Conservation (phyloP, 2,329 filamentous ascomycete species). For the Scedosporium apiospermum region DNA sequence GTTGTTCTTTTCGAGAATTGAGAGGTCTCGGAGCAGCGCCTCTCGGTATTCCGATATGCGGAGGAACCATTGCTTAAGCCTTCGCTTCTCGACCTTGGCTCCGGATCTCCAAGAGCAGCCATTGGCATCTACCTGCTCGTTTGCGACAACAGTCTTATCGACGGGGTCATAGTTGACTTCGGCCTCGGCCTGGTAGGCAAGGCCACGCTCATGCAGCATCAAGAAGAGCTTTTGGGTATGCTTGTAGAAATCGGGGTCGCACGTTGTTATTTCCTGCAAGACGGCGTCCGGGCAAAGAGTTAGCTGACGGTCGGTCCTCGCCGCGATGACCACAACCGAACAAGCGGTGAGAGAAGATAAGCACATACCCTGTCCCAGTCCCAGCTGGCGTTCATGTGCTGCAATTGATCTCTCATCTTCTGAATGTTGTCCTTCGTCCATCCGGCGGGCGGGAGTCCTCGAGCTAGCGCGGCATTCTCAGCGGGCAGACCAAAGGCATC, state of each 20-base stretch:
- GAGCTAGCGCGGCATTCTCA: slow-evolving; percentile 83
- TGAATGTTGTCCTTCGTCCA: slow-evolving; percentile 78
- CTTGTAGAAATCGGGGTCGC: slow-evolving; percentile 77
- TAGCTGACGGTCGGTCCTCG: not conserved
- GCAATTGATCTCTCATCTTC: slow-evolving; percentile 76
- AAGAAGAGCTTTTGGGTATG: slow-evolving; percentile 84
- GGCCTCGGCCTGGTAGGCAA: slow-evolving; percentile 77
- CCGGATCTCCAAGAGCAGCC: slow-evolving; percentile 83
- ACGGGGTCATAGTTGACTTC: slow-evolving; percentile 86
- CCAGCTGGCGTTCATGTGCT: slow-evolving; percentile 71
- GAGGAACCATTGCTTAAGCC: slow-evolving; percentile 83
- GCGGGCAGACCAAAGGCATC: slow-evolving; percentile 86
- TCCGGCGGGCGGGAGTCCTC: slow-evolving; percentile 62
- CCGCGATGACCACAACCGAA: not conserved
- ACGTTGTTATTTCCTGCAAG: slow-evolving; percentile 68
- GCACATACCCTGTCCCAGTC: slow-evolving; percentile 68
- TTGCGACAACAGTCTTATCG: slow-evolving; percentile 81
- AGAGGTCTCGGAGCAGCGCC: slow-evolving; percentile 60
- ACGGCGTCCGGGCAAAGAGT: not conserved
- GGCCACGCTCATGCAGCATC: slow-evolving; percentile 59
- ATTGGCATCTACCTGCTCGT: slow-evolving; percentile 85
- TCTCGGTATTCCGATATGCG: slow-evolving; percentile 73
- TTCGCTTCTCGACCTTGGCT: slow-evolving; percentile 69
- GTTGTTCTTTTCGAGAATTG: slow-evolving; percentile 49
- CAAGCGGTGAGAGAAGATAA: not conserved